Conservation (phyloP, 208 protist species). For the Leishmania tarentolae region DNA sequence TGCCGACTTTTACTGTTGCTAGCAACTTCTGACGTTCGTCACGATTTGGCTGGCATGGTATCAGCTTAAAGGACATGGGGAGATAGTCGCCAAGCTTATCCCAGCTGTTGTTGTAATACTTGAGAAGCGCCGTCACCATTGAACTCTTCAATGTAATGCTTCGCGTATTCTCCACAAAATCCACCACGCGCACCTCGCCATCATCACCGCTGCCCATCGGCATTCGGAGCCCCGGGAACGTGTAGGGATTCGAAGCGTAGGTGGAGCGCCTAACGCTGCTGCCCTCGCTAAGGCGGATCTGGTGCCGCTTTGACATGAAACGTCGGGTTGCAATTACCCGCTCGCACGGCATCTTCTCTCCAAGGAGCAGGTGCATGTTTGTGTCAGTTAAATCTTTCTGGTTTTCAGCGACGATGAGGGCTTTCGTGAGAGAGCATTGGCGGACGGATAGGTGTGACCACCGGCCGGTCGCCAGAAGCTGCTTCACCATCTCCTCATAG, state of each 20-base stretch:
- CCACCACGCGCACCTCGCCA: slow-evolving; percentile 52
- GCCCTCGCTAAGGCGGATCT: slow-evolving; percentile 3
- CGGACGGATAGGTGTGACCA: slow-evolving; percentile 49
- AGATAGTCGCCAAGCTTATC: slow-evolving; percentile 56
- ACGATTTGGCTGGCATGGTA: slow-evolving; percentile 35
- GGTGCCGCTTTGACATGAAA: slow-evolving; percentile 46
- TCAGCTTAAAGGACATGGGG: slow-evolving; percentile 65
- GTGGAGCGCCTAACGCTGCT: slow-evolving; percentile 1
- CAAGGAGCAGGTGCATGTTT: slow-evolving; percentile 64
- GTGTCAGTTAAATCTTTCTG: slow-evolving; percentile 38
- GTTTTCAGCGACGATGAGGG: slow-evolving; percentile 36
- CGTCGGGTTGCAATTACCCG: slow-evolving; percentile 51
- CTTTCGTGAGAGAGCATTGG: slow-evolving; percentile 34
- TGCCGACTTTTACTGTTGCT: slow-evolving; percentile 19
- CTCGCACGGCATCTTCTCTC: slow-evolving; percentile 72
- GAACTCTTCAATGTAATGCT: slow-evolving; percentile 78
- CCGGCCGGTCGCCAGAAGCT: slow-evolving; percentile 53
- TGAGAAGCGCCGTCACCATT: slow-evolving; percentile 80
- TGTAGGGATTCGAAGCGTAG: slow-evolving; percentile 5
- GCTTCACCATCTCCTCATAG: slow-evolving; percentile 73
- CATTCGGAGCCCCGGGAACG: slow-evolving; percentile 28
- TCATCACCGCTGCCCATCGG: slow-evolving; percentile 60
- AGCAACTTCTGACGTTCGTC: slow-evolving; percentile 65
- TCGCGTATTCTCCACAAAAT: slow-evolving; percentile 72
- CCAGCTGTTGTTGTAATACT: slow-evolving; percentile 65